phyloP scores from a whole-genome alignment of 2,329 filamentous ascomycete genomes.

The Paramyrothecium sp. region DNA sequence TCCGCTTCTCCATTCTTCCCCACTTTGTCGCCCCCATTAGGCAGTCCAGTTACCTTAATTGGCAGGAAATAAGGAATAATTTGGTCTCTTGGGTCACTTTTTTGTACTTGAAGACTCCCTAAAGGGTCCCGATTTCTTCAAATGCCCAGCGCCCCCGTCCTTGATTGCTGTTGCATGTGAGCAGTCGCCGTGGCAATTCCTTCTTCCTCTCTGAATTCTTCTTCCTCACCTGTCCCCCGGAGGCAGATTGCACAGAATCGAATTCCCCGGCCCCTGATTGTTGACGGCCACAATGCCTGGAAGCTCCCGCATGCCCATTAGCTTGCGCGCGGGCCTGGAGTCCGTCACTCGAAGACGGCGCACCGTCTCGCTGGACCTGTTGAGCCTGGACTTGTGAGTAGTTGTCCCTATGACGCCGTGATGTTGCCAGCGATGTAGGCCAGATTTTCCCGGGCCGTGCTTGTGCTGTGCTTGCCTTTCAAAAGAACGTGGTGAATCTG shows the following conservation, averaged over 20 bases:
- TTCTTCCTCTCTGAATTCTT: no score
- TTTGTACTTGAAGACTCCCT: neutral
- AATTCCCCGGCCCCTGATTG: neutral
- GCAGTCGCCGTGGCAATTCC: no score
- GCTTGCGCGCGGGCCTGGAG: conserved; percentile 65
- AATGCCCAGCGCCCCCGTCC: neutral
- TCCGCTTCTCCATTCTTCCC: no score
- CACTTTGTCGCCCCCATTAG: neutral
- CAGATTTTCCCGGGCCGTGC: no score
- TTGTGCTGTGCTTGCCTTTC: no score
- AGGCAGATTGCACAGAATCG: no score
- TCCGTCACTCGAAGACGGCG: conserved; percentile 57
- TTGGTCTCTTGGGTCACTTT: neutral
- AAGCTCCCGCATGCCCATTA: conserved; percentile 68
- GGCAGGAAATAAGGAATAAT: neutral
- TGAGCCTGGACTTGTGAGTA: conserved; percentile 70
- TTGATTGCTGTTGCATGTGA: no score
- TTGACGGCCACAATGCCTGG: conserved; percentile 52
- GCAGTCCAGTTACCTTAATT: neutral
- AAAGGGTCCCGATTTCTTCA: neutral
- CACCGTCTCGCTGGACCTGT: conserved; percentile 53
- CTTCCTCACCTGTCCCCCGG: no score
- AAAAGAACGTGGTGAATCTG: no score
- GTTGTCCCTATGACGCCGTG: neutral
- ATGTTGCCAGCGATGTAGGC: no score